Base-by-base conservation (phyloP, 768 basidiomycete genomes). In the Suillus weaverae region DNA sequence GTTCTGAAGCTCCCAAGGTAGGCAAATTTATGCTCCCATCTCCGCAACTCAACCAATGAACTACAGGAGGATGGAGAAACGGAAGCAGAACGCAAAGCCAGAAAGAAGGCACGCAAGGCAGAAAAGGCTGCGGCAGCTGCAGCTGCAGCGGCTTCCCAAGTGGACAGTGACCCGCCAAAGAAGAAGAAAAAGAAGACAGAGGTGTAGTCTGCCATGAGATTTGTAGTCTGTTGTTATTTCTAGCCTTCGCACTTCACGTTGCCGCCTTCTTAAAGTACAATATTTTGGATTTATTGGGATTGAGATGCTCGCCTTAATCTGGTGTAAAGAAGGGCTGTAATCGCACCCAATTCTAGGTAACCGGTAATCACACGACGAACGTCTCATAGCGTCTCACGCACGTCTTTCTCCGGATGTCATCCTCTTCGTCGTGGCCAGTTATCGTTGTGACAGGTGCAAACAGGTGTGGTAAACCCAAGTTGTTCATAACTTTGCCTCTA, bases 41-140 rank as follows among this genome's bases (percentile, higher is more conserved):
- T 51, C 51, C 30, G 32, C 26, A 64, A 30, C 30, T 64, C 32
- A 50, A 62, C 67, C 51, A 69, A 30, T 48, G 33, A 41, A 63
- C 20, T 63, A 48, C 57, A 86, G 71, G 77, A 75, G 67, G 68
- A 70, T 71, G 85, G 81, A 59, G 92, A 95, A 80, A 91, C 91
- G 35, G 90, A 92, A 76, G 91, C 89, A 66, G 91, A 95, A 76
- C 85, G 86, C 65, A 95, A 94, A 78, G 91, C 89, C 41, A 83
- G 81, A 72, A 93, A 88, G 77, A 89, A 89, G 79, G 90, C 89
- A 2, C 81, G 81, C 69, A 92, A 92, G 74, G 92, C 89, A 18
- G 89, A 89, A 73, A 94, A 94, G 76, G 85, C 85, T 44, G 82
- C 84, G 26, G 83, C 81, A 50, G 80, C 72, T 16, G 79, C 76